Evolutionary conservation across 208 protist genomes (phyloP).

Genomic region (Wallacemonas sp.): DNA sequence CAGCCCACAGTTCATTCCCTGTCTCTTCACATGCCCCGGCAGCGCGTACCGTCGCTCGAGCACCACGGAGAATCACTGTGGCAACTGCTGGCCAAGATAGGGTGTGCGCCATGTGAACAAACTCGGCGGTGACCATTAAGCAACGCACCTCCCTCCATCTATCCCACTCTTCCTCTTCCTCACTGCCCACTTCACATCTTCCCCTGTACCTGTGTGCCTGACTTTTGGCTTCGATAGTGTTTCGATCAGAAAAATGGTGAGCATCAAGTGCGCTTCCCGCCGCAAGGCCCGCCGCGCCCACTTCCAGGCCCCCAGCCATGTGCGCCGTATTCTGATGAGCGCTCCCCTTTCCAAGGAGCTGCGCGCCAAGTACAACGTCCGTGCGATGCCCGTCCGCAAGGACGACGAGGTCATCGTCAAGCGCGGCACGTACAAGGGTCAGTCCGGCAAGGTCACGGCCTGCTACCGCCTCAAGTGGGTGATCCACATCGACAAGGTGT

Average conservation of each 20-base stretch:
- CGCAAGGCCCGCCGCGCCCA: slow-evolving; percentile 98
- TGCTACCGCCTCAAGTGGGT: slow-evolving; percentile 99
- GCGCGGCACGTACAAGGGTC: slow-evolving; percentile 96
- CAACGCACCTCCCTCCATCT: neutral
- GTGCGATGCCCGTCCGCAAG: slow-evolving; percentile 98
- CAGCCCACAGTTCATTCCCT: too few relatives aligned
- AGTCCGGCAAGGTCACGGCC: slow-evolving; percentile 96
- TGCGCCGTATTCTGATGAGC: slow-evolving; percentile 97
- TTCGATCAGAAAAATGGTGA: slow-evolving; percentile 50
- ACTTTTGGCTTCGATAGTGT: slow-evolving; percentile 7
- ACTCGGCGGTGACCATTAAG: too few relatives aligned
- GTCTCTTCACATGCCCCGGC: too few relatives aligned
- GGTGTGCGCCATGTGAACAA: too few relatives aligned
- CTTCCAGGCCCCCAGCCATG: slow-evolving; percentile 97
- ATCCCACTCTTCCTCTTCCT: neutral
- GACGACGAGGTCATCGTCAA: slow-evolving; percentile 99
- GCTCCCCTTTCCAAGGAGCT: slow-evolving; percentile 98
- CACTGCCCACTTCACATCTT: neutral
- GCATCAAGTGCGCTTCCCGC: slow-evolving; percentile 90
- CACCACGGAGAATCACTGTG: too few relatives aligned
- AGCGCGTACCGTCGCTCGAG: too few relatives aligned
- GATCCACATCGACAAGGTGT: slow-evolving; percentile 99
- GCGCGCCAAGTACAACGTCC: slow-evolving; percentile 97
- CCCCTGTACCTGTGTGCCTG: slow-evolving; percentile 16
- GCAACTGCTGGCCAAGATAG: too few relatives aligned